phyloP scores from a whole-genome alignment of 2,329 filamentous ascomycete genomes.

The Exophiala bonariae region DNA sequence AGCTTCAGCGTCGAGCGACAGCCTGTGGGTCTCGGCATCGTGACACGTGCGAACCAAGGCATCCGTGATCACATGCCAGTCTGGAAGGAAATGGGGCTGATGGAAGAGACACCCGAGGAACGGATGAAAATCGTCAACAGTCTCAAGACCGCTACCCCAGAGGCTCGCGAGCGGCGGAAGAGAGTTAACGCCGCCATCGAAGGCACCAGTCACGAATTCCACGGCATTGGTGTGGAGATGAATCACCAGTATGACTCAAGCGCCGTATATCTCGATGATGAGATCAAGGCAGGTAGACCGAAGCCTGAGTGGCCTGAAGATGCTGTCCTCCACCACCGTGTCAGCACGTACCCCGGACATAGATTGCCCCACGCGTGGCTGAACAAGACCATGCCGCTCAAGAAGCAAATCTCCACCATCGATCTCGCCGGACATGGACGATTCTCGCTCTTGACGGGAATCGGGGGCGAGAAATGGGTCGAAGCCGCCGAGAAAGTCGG shows the following conservation, averaged over 20 bases:
- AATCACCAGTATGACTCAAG: conserved; percentile 52
- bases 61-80: conserved; percentile 53
- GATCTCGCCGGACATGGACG: conserved; percentile 59
- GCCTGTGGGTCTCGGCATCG: conserved; percentile 41
- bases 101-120: conserved; percentile 39
- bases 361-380: conserved; percentile 66
- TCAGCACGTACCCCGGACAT: conserved; percentile 59
- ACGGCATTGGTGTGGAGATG: conserved; percentile 61
- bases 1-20: conserved; percentile 38
- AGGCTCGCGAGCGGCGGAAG: conserved; percentile 41
- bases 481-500: conserved; percentile 45
- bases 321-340: conserved; percentile 43
- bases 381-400: conserved; percentile 46
- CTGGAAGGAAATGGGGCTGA: conserved; percentile 49
- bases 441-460: conserved; percentile 55
- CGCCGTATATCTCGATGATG: conserved; percentile 49
- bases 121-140: conserved; percentile 44
- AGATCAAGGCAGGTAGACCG: conserved; percentile 29
- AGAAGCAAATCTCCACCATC: conserved; percentile 54
- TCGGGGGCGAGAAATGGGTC: conserved; percentile 59
- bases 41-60: conserved; percentile 60
- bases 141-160: conserved; percentile 38
- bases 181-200: conserved; percentile 45
- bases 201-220: conserved; percentile 50
- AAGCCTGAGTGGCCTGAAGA: conserved; percentile 35